phyloP scores from a whole-genome alignment of 1,139 yeast species.

The Pichia sp. region DNA sequence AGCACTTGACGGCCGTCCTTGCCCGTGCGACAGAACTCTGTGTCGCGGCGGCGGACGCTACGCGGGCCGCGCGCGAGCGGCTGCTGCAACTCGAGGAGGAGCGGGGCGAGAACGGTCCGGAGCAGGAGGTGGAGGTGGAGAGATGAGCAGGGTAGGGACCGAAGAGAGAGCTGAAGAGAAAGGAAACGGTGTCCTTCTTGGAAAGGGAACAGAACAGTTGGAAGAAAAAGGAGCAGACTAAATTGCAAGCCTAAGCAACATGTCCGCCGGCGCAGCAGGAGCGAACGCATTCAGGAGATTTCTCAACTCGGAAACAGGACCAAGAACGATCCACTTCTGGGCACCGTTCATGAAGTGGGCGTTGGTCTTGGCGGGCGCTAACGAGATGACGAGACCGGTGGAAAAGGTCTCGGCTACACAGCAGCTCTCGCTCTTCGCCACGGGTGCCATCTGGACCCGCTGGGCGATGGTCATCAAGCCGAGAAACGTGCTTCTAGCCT shows the following conservation, averaged over 20 bases:
- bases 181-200: too few relatives aligned
- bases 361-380: conserved; percentile 84
- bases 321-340: conserved; percentile 95
- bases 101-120: not conserved
- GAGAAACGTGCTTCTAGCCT: conserved; percentile 78
- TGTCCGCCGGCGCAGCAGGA: conserved; percentile 14
- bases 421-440: conserved; percentile 81
- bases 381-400: conserved; percentile 84
- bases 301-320: conserved; percentile 86
- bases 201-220: too few relatives aligned
- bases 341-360: conserved; percentile 73
- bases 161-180: too few relatives aligned
- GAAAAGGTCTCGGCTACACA: conserved; percentile 90
- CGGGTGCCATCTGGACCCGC: conserved; percentile 96
- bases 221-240: not conserved
- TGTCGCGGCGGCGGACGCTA: conserved; percentile 3
- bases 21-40: not conserved
- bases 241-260: not conserved
- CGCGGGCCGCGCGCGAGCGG: not conserved
- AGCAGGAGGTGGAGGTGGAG: not conserved
- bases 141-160: not conserved
- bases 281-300: conserved; percentile 57
- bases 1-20: not conserved
- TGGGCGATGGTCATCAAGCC: conserved; percentile 96
- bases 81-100: not conserved